These are phyloP conservation scores for Lachnellula suecica DNA, from an alignment of 2,329 filamentous ascomycete species.

Conservation along the genomic window DNA sequence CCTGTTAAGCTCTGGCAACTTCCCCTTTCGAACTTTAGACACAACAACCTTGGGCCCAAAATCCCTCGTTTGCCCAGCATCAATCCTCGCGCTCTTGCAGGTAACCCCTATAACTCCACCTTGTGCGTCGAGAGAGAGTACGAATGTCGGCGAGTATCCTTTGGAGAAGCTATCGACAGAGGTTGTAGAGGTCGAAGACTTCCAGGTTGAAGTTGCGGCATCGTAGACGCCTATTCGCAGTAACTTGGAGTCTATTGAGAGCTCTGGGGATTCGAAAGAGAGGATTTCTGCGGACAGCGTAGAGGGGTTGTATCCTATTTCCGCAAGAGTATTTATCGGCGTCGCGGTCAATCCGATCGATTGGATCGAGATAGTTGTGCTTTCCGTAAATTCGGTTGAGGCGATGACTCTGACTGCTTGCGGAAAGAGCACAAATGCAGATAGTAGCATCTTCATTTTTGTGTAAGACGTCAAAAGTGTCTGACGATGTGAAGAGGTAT, in stretches of 20 bases:
- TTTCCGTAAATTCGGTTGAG: conserved; percentile 38
- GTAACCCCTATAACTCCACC: conserved; percentile 50
- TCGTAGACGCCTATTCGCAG: conserved; percentile 61
- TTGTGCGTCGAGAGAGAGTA: conserved; percentile 48
- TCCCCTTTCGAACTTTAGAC: conserved; percentile 46
- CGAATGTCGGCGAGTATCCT: conserved; percentile 57
- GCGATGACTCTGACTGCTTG: conserved; percentile 39
- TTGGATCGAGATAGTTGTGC: conserved; percentile 31
- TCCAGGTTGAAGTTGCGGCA: conserved; percentile 45
- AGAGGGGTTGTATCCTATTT: conserved; percentile 54
- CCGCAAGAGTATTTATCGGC: conserved; percentile 55
- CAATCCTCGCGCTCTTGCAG: conserved; percentile 56
- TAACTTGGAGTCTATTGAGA: conserved; percentile 43
- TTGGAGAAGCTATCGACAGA: conserved; percentile 58
- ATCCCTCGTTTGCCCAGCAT: conserved; percentile 63
- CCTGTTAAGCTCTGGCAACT: conserved; percentile 60
- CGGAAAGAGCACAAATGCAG: conserved; percentile 40
- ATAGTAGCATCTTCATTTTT: conserved; percentile 37
- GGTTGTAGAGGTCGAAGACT: conserved; percentile 54
- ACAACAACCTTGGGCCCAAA: conserved; percentile 61
- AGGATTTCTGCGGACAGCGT: conserved; percentile 44
- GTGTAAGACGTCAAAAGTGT: no score
- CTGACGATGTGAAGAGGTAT: no score
- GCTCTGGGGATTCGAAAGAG: conserved; percentile 56
- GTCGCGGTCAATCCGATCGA: conserved; percentile 17